These are phyloP conservation scores for Dryas alaskensis DNA, from an alignment of 306 rosid species.

Conservation along the genomic window DNA sequence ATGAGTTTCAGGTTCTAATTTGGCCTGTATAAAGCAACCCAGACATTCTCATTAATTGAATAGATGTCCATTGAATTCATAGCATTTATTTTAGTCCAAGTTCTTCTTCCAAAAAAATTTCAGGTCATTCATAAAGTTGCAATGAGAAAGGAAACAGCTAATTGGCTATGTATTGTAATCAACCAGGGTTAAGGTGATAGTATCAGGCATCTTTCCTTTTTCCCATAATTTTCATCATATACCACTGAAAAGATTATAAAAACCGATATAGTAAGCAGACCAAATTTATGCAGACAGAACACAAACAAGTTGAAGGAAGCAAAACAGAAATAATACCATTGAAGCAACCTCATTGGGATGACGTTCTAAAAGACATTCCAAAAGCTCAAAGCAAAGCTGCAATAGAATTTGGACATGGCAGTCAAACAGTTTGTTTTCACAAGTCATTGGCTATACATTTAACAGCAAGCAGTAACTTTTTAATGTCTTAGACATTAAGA, in stretches of 20 bases:
- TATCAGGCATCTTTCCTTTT: not conserved
- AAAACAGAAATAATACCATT: conserved; percentile 49
- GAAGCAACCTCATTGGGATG: conserved; percentile 57
- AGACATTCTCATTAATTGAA: not conserved
- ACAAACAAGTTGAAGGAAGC: conserved; percentile 31
- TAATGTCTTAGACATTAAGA: not conserved
- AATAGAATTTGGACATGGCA: conserved; percentile 30
- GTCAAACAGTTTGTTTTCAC: conserved; percentile 2
- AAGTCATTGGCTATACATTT: not conserved
- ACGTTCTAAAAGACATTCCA: conserved; percentile 62
- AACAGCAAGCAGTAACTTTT: not conserved
- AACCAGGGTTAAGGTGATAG: not conserved
- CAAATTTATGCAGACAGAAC: not conserved
- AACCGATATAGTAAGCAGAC: not conserved
- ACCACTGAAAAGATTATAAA: not conserved
- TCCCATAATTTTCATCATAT: conserved; percentile 4
- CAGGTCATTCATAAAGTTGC: not conserved
- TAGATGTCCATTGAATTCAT: not conserved
- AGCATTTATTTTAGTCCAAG: not conserved
- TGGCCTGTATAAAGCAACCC: not conserved
- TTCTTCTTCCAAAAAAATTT: not conserved
- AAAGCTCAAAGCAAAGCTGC: conserved; percentile 92
- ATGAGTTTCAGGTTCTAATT: not conserved
- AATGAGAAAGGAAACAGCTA: not conserved
- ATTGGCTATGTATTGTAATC: not conserved